phyloP scores from a whole-genome alignment of 768 basidiomycete genomes.

The Dioszegia hungarica region DNA sequence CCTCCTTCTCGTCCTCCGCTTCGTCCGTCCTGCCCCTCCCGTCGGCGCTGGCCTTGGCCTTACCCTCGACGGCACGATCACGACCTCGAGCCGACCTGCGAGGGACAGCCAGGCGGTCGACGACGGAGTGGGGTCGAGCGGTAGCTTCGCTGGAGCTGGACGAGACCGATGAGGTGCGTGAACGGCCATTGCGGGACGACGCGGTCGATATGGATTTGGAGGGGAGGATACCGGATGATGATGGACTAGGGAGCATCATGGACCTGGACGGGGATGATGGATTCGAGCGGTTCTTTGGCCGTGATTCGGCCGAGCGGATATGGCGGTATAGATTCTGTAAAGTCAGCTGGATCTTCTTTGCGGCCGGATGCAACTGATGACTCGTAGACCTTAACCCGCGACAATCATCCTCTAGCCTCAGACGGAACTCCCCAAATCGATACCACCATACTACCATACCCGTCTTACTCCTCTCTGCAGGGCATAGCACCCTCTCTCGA shows the following conservation, averaged over 20 bases:
- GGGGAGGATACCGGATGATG: constrained; percentile 19
- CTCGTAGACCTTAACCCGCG: too few relatives aligned
- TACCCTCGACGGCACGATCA: background rate
- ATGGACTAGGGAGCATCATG: constrained; percentile 20
- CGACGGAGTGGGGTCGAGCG: constrained; percentile 16
- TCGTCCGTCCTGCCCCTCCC: background rate
- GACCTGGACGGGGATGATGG: constrained; percentile 15
- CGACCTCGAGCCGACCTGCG: background rate
- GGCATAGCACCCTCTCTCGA: too few relatives aligned
- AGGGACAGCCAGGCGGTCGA: background rate
- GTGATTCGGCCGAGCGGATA: constrained; percentile 20
- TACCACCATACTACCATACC: too few relatives aligned
- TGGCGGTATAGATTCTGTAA: constrained; percentile 29
- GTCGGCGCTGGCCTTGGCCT: background rate
- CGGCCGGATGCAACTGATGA: background rate
- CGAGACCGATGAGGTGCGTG: constrained; percentile 2
- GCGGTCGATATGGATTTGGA: constrained; percentile 3
- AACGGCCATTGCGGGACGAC: background rate
- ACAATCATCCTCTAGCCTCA: too few relatives aligned
- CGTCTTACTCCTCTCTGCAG: too few relatives aligned
- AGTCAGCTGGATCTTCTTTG: background rate
- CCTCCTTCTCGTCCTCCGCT: constrained; percentile 7
- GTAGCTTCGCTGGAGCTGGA: constrained; percentile 34
- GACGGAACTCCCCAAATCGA: too few relatives aligned
- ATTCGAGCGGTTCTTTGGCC: background rate